These are phyloP conservation scores for Sporothrix globosa DNA, from an alignment of 2,329 filamentous ascomycete genomes.

Conservation along the genomic window DNA sequence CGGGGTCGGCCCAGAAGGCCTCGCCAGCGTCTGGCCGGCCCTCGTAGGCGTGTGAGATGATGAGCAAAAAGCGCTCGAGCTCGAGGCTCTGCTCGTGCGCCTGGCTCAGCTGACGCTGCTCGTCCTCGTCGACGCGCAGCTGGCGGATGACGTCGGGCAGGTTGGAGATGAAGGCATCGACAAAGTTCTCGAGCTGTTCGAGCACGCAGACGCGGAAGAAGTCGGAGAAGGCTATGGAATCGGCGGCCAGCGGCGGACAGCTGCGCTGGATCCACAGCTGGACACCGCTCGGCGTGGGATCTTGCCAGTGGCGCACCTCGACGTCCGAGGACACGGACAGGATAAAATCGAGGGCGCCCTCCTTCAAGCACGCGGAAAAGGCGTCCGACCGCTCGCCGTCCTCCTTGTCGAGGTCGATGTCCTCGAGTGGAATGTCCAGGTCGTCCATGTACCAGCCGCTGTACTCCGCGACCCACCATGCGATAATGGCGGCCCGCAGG, in stretches of 20 bases:
- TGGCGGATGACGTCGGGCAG: constrained; percentile 89
- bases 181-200: constrained; percentile 81
- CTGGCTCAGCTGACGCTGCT: constrained; percentile 72
- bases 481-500: constrained; percentile 75
- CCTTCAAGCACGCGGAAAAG: constrained; percentile 77
- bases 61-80: constrained; percentile 86
- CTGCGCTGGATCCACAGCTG: constrained; percentile 82
- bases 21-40: constrained; percentile 80
- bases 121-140: constrained; percentile 85
- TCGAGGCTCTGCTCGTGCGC: constrained; percentile 69
- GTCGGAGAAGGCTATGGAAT: constrained; percentile 68
- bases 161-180: constrained; percentile 92
- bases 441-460: constrained; percentile 85
- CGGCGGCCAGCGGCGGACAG: constrained; percentile 67
- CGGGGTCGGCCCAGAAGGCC: constrained; percentile 88
- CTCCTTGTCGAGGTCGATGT: constrained; percentile 69
- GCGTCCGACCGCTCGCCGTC: constrained; percentile 70
- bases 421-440: constrained; percentile 61
- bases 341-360: constrained; percentile 91
- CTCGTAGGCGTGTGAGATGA: constrained; percentile 91
- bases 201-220: constrained; percentile 75
- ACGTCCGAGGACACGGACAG: constrained; percentile 82
- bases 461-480: constrained; percentile 93
- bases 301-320: constrained; percentile 80
- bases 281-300: constrained; percentile 81